Base-by-base conservation (phyloP, 2,329 filamentous ascomycete species). In the Colletotrichum sp. region DNA sequence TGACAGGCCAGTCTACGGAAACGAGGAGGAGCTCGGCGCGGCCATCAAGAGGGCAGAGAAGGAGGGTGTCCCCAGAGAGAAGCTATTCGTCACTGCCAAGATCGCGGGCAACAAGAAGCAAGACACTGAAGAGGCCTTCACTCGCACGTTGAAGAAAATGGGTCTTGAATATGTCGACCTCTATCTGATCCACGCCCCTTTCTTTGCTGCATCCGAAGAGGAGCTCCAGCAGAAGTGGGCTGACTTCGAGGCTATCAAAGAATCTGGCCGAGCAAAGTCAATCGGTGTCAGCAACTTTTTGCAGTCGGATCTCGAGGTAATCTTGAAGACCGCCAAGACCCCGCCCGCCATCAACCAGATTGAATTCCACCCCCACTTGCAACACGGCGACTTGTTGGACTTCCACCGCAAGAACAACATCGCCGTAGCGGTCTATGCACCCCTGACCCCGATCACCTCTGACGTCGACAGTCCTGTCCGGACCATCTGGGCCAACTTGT, bases 241-340 rank as follows among this genome's bases (percentile, higher is more conserved):
- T 55, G 87, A 91, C 70, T 81, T 93, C 78, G 91, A 94, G 80
- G 90, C 90, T 34, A 92, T 96, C 87, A 89, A 92, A 81, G 90
- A 90, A 59, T 89, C 90, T 2, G 93, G 93, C 77, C 90, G 90
- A 76, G 92, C 91, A 64, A 89, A 88, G 78, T 91, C 92, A 71
- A 95, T 97, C 78, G 95, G 95, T 67, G 92, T 97, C 16, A 95
- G 93, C 80, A 97, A 96, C 86, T 96, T 94, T 81, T 80, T 90
- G 36, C 85, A 88, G 78, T 81, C 85, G 58, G 86, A 94, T 78
- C 83, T 94, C 24, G 89, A 93, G 81, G 80, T 85, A 4, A 81
- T 93, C 56, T 85, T 93, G 3, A 82, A 89, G 81, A 91, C 91
- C 7, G 92, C 92, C 66, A 90, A 89, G 78, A 82, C 94, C 75